Evolutionary conservation across 208 protist species (phyloP), one percentile per base, ranked within the genome.

Genomic region (Blastocrithidia nonstop): DNA sequence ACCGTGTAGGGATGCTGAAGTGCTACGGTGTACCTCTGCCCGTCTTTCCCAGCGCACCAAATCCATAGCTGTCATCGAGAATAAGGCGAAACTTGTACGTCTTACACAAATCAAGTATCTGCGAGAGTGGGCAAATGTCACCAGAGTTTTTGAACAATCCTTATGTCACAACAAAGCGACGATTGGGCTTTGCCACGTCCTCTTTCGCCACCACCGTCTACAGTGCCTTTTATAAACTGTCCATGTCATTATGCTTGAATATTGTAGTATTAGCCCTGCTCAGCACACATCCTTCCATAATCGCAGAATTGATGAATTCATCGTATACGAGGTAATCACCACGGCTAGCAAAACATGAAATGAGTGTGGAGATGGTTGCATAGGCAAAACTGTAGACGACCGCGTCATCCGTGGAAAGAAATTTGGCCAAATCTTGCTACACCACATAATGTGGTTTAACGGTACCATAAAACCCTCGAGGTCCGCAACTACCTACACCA

Each of bases 381-480:
- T 95, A 97, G 8, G 74, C 72, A 26, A 94, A 97, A 38, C 94
- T 97, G 71, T 97, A 98, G 11, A 98, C 55, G 44, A 96, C 86
- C 17, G 86, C 56, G 22, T 76, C 75, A 11, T 95, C 79, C 8
- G 82, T 89, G 32, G 60, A 42, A 33, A 95, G 51, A 48, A 98
- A 97, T 20, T 78, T 54, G 5, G 89, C 80, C 21, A 97, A 37
- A 43, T 79, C 64, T 37, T 76, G 55, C 68, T 98, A 95, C 1
- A 95, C 57, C 7, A 95, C 66, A 4, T 97, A 50, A 67, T 98
- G 96, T 5, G 90, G 83, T 52, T 97, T 94, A 37, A 98, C 83
- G 3, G 95, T 97, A 38, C 95, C 95, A 62, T 98, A 98, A 63
- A 98, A 98, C 42, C 91, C 91, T 42, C 95, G 74, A 11, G 96